Evolutionary conservation across 495 filamentous ascomycete species (phyloP).

Genomic region (Barbatosphaeria neglecta): DNA sequence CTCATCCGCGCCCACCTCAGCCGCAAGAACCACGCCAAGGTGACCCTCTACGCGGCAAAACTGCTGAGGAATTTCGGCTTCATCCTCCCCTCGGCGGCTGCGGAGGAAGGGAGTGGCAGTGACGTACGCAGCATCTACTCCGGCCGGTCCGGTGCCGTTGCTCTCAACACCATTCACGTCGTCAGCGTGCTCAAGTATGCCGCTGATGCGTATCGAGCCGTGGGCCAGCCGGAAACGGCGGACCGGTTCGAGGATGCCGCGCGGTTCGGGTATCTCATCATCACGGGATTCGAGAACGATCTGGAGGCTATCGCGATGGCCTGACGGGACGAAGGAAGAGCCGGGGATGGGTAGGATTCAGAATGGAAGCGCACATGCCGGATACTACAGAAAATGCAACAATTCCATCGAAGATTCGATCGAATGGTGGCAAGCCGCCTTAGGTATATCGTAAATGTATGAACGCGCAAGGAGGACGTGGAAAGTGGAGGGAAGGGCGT

Average conservation of each 20-base stretch:
- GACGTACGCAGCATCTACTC: slow-evolving; percentile 17
- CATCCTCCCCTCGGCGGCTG: slow-evolving; percentile 2
- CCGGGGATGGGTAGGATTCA: too few species aligned
- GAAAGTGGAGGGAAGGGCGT: too few species aligned
- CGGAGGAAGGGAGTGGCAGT: slow-evolving; percentile 13
- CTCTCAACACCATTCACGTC: slow-evolving; percentile 27
- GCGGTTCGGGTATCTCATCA: slow-evolving; percentile 21
- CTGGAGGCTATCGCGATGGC: slow-evolving; percentile 6
- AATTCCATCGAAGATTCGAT: too few species aligned
- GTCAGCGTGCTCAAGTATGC: slow-evolving; percentile 24
- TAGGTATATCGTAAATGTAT: too few species aligned
- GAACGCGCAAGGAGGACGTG: too few species aligned
- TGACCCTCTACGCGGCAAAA: slow-evolving; percentile 19
- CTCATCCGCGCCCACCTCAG: slow-evolving; percentile 24
- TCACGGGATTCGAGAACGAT: slow-evolving; percentile 27
- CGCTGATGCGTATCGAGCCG: slow-evolving; percentile 17
- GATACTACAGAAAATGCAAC: background rate
- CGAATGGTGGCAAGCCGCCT: too few species aligned
- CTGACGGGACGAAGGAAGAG: too few species aligned
- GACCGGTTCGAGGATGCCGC: slow-evolving; percentile 18
- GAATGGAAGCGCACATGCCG: background rate
- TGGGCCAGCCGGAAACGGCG: slow-evolving; percentile 17
- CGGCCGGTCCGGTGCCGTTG: slow-evolving; percentile 5
- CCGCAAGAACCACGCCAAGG: slow-evolving; percentile 26
- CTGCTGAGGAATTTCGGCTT: slow-evolving; percentile 34